Base-by-base conservation (phyloP, 331 rosid species). In the Stylosanthes scabra region DNA sequence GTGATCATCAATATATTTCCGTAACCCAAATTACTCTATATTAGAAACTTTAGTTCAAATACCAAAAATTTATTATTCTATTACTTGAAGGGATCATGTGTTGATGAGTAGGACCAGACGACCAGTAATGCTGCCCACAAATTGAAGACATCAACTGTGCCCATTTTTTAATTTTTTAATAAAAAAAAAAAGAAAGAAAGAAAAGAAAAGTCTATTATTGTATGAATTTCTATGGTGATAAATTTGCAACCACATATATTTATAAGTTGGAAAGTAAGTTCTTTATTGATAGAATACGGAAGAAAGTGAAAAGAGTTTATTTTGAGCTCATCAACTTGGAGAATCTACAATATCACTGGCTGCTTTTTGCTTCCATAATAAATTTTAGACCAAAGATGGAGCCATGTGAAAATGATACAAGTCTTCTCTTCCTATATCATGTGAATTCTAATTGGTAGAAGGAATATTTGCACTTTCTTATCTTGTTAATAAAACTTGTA, bases 201-300 rank as follows among this genome's bases (percentile, higher is more conserved):
- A 12, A 64, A 63, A 63, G 7, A 6, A 34, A 4, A 42, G 11
- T 42, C 0, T 42, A 42, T 39, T 4, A 4, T 42, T 42, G 12
- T 46, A 46, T 46, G 5, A 64, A 11, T 25, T 49, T 31, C 20
- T 45, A 13, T n/a, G 55, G 56, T 11, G 25, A 20, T n/a, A 11
- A 14, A 25, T 68, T 69, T 64, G 63, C 25, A 79, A 59, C 76
- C 79, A 79, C 81, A 74, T 27, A 50, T 45, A 51, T 12, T 9
- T 45, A 51, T 12, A 13, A 27, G 45, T 20, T 49, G 4, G 4
- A 20, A 57, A 46, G 14, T 12, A 16, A 56, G 16, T 13, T 71
- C 59, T 64, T 71, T 16, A 66, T 52, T 64, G 71, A 63, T 10
- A 13, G 74, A n/a, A 28, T 60, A 58, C 7, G 7, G 31, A 74